These are phyloP conservation scores for Phylloporus arenicola DNA, from an alignment of 768 basidiomycete genomes.

Conservation along the genomic window DNA sequence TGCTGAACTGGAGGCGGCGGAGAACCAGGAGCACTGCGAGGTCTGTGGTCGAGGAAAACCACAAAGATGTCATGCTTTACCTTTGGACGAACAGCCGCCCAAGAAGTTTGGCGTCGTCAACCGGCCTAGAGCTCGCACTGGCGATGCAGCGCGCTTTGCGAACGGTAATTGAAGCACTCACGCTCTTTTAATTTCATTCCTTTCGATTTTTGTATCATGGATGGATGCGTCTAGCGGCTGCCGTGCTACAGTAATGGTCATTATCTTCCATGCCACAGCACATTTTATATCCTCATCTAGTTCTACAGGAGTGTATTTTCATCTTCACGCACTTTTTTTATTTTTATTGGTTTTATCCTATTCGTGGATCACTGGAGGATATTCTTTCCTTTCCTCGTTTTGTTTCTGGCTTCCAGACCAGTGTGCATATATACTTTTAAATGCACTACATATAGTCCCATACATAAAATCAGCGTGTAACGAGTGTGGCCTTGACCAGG, in stretches of 20 bases:
- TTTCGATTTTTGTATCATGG: constrained; percentile 12
- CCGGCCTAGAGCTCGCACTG: constrained; percentile 65
- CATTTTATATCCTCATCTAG: constrained; percentile 12
- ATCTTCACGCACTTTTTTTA: constrained; percentile 3
- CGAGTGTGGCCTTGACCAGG: neutral
- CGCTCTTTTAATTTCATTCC: constrained; percentile 8
- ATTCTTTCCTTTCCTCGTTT: constrained; percentile 14
- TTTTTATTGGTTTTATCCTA: constrained; percentile 29
- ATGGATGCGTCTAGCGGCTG: constrained; percentile 13
- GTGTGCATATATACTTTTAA: constrained; percentile 22
- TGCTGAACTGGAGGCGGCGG: constrained; percentile 58
- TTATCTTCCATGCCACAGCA: constrained; percentile 9
- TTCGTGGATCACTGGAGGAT: constrained; percentile 24
- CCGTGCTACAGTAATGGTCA: constrained; percentile 6
- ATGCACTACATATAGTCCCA: constrained; percentile 13
- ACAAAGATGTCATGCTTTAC: constrained; percentile 6
- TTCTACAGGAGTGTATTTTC: constrained; percentile 9
- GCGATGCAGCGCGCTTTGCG: constrained; percentile 57
- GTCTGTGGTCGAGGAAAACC: constrained; percentile 52
- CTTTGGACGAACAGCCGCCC: constrained; percentile 15
- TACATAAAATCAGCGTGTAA: neutral
- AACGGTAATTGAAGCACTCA: constrained; percentile 31
- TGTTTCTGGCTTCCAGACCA: constrained; percentile 24
- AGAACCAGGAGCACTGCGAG: constrained; percentile 46
- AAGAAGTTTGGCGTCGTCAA: constrained; percentile 44